phyloP scores from a whole-genome alignment of 139 green algal species.

The Mesotaenium endlicherianum region DNA sequence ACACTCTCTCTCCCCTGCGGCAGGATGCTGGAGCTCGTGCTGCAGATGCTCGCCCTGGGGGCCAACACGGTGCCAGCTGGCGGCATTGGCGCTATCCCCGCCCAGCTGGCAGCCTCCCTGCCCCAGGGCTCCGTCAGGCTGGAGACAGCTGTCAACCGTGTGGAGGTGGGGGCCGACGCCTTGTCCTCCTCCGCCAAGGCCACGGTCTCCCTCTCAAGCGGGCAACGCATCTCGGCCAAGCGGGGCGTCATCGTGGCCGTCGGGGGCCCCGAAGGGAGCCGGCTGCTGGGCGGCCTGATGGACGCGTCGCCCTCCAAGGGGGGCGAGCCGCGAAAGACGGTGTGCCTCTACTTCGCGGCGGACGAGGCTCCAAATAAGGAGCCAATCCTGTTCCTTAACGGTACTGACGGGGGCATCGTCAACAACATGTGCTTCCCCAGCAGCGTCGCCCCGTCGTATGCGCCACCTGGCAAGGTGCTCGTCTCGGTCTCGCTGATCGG shows the following conservation, averaged over 20 bases:
- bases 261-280: slow-evolving; percentile 16
- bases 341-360: slow-evolving; percentile 49
- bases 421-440: slow-evolving; percentile 95
- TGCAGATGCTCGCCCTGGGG: slow-evolving; percentile 81
- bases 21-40: slow-evolving; percentile 89
- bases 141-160: slow-evolving; percentile 45
- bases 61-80: slow-evolving; percentile 87
- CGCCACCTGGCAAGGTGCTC: slow-evolving; percentile 79
- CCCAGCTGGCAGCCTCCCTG: slow-evolving; percentile 63
- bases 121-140: slow-evolving; percentile 55
- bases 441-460: slow-evolving; percentile 78
- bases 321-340: slow-evolving; percentile 24
- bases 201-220: slow-evolving; percentile 18
- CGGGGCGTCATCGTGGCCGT: slow-evolving; percentile 50
- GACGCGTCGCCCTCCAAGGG: background rate
- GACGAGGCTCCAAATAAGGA: slow-evolving; percentile 48
- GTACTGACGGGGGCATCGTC: slow-evolving; percentile 70
- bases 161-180: slow-evolving; percentile 3
- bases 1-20: too few species aligned
- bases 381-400: slow-evolving; percentile 90
- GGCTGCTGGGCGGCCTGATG: background rate
- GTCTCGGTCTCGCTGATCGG: slow-evolving; percentile 88
- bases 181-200: too few species aligned
- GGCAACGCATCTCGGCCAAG: background rate
- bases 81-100: slow-evolving; percentile 84